Conservation (phyloP, 169 alveolate species). For the Cryptosporidium andersoni region DNA sequence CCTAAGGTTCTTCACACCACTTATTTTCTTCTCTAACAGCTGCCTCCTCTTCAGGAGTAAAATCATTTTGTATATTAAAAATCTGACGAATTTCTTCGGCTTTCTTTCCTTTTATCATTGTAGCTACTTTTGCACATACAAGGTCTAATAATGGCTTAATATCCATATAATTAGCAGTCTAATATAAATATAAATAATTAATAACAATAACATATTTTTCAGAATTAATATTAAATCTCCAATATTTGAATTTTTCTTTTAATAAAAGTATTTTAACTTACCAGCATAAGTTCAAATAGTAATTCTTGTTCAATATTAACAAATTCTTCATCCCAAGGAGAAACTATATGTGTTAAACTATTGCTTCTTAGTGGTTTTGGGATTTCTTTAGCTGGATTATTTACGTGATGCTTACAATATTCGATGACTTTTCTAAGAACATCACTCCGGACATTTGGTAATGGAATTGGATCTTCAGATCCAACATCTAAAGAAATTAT, state of each 20-base stretch:
- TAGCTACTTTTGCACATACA: conserved; percentile 93
- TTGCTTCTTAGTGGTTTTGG: conserved; percentile 92
- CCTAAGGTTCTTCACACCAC: conserved; percentile 92
- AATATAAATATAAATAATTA: conserved; percentile 11
- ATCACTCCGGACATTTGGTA: conserved; percentile 88
- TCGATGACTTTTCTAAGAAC: conserved; percentile 89
- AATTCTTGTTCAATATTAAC: conserved; percentile 91
- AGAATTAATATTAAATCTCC: neutral
- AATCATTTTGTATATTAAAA: conserved; percentile 92
- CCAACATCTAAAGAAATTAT: conserved; percentile 81
- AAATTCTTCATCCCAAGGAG: conserved; percentile 92
- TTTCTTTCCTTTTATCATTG: conserved; percentile 92
- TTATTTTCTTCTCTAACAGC: conserved; percentile 93
- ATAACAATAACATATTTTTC: neutral
- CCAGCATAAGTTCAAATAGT: conserved; percentile 89
- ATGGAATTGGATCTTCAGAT: conserved; percentile 90
- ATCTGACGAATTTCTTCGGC: conserved; percentile 93
- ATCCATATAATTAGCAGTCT: conserved; percentile 94
- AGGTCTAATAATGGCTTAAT: conserved; percentile 91
- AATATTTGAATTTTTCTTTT: neutral
- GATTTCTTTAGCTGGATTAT: conserved; percentile 91
- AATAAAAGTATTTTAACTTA: conserved; percentile 25
- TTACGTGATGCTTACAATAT: conserved; percentile 89
- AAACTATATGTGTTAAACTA: conserved; percentile 85
- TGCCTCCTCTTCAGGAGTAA: conserved; percentile 95